These are phyloP conservation scores for Musa schizocarpa DNA, from an alignment of 176 grass and related monocot genomes.

Conservation along the genomic window DNA sequence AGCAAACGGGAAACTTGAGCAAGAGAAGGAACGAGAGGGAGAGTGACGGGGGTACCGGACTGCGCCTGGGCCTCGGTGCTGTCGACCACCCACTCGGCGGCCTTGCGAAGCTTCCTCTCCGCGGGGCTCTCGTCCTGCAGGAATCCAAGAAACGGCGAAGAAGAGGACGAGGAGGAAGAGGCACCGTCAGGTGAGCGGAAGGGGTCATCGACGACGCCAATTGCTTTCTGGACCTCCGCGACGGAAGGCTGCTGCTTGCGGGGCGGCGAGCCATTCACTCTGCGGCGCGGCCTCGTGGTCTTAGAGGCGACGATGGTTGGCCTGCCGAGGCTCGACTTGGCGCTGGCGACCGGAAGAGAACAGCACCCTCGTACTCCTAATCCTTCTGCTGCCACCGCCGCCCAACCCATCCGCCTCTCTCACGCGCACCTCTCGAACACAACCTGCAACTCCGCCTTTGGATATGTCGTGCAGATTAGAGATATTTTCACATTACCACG, in stretches of 20 bases:
- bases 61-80: slow-evolving; percentile 44
- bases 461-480: background rate
- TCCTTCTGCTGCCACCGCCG: background rate
- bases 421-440: background rate
- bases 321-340: background rate
- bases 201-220: slow-evolving; percentile 41
- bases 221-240: slow-evolving; percentile 60
- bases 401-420: background rate
- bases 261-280: background rate
- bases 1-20: too few relatives aligned
- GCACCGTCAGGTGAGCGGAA: background rate
- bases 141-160: slow-evolving; percentile 41
- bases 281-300: background rate
- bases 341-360: background rate
- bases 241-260: slow-evolving; percentile 35
- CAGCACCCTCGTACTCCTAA: background rate
- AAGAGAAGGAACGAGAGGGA: background rate
- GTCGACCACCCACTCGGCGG: slow-evolving; percentile 65
- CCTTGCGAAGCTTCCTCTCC: slow-evolving; percentile 63
- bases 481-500: too few relatives aligned
- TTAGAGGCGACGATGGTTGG: background rate
- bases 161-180: slow-evolving; percentile 29
- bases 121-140: slow-evolving; percentile 42
- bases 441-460: background rate
- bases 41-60: background rate